phyloP scores from a whole-genome alignment of 768 basidiomycete species.

The Cystofilobasidium macerans region DNA sequence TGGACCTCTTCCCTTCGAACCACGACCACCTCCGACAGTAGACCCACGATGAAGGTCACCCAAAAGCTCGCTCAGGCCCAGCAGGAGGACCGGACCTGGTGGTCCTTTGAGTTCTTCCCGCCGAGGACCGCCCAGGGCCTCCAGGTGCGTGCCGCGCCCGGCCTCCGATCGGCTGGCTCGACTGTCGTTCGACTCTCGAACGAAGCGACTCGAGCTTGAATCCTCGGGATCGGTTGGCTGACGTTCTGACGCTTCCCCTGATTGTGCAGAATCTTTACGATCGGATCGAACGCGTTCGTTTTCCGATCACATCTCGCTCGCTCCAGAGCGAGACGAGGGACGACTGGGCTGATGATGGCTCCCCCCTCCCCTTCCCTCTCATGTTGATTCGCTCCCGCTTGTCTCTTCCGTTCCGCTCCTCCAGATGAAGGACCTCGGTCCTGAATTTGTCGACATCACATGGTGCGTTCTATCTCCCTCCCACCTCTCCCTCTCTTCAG shows the following conservation, averaged over 20 bases:
- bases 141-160: neutral
- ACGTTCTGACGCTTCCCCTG: no score
- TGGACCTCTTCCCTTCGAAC: neutral
- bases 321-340: neutral
- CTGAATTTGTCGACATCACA: constrained; percentile 97
- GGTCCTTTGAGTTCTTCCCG: constrained; percentile 99
- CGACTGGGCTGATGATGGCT: neutral
- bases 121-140: constrained; percentile 78
- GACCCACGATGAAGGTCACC: constrained; percentile 68
- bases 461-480: constrained; percentile 46
- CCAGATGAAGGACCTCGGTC: constrained; percentile 69
- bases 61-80: constrained; percentile 79
- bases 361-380: neutral
- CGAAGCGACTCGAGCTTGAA: neutral
- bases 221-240: neutral
- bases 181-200: neutral
- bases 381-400: neutral
- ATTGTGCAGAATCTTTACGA: constrained; percentile 70
- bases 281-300: constrained; percentile 75
- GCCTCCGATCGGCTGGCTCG: neutral
- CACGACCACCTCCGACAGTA: neutral
- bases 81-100: constrained; percentile 81
- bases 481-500: neutral
- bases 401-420: neutral
- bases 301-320: neutral